Percentiles rank a stretch among this genome's conserved stretches.
phyloP scores from a whole-genome alignment of 305 asterid genomes.

The Salvia sclarea region DNA sequence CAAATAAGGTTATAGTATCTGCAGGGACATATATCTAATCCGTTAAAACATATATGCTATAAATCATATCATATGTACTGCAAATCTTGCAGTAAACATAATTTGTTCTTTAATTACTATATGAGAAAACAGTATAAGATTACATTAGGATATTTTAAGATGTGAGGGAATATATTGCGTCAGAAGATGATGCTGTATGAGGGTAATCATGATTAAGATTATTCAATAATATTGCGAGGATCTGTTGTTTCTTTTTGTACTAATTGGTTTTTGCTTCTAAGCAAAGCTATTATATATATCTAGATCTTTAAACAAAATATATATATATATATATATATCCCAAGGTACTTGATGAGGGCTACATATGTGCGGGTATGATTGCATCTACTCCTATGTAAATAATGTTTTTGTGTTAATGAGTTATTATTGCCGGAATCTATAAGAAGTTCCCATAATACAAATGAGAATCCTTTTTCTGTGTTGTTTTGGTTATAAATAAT shows the following conservation, averaged over 20 bases:
- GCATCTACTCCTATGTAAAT: not conserved
- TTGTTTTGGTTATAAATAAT: too few relatives aligned
- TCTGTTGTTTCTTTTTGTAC: conserved; percentile 53
- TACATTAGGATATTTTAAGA: not conserved
- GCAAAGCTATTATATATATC: conserved; percentile 50
- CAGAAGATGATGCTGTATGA: conserved; percentile 34
- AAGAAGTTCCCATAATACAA: too few relatives aligned
- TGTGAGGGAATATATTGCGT: not conserved
- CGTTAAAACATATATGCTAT: not conserved
- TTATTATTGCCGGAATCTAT: too few relatives aligned
- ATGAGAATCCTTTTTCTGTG: too few relatives aligned
- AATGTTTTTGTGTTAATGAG: not conserved
- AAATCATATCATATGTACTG: not conserved
- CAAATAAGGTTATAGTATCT: conserved; percentile 12
- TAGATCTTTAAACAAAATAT: conserved; percentile 26
- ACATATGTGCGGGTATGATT: conserved; percentile 22
- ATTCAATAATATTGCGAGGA: conserved; percentile 32
- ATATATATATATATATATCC: too few relatives aligned
- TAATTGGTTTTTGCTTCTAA: conserved; percentile 73
- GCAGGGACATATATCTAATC: not conserved
- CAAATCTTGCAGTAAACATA: not conserved
- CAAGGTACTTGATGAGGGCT: conserved; percentile 40
- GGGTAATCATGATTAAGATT: conserved; percentile 42
- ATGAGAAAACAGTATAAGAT: not conserved
- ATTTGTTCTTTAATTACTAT: not conserved